phyloP scores from a whole-genome alignment of 768 basidiomycete species.

The Tulasnella sp. region DNA sequence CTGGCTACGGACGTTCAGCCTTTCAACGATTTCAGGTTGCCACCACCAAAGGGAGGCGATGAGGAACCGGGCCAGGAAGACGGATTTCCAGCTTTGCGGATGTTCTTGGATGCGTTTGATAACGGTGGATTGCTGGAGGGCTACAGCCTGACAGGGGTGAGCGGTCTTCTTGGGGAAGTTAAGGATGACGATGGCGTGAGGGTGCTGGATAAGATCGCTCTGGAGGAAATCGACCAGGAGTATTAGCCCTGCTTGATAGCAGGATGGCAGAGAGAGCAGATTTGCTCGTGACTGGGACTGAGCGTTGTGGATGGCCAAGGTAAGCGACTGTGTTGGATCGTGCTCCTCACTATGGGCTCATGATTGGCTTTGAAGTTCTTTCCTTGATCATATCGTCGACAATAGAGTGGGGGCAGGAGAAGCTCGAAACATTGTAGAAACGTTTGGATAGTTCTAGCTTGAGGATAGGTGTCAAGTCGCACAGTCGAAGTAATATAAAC shows the following conservation, averaged over 20 bases:
- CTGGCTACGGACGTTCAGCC: not conserved
- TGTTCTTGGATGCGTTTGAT: not conserved
- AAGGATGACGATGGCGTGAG: slow-evolving; percentile 26
- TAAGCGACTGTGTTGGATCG: not conserved
- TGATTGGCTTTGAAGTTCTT: not conserved
- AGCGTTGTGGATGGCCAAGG: slow-evolving; percentile 34
- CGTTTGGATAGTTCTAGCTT: not conserved
- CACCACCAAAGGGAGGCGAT: not conserved
- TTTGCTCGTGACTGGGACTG: slow-evolving; percentile 46
- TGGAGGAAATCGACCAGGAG: slow-evolving; percentile 38
- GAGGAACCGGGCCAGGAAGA: not conserved
- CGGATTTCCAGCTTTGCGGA: not conserved
- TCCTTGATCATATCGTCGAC: not conserved
- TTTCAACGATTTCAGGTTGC: not conserved
- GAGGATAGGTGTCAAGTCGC: slow-evolving; percentile 27
- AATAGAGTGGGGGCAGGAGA: not conserved
- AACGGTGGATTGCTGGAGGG: not conserved
- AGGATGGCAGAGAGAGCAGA: slow-evolving; percentile 43
- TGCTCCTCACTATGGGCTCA: not conserved
- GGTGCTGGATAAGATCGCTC: slow-evolving; percentile 27
- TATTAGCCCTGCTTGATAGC: slow-evolving; percentile 51
- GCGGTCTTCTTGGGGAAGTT: slow-evolving; percentile 28
- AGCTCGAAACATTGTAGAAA: not conserved
- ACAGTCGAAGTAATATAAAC: slow-evolving; percentile 15
- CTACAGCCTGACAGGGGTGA: slow-evolving; percentile 23